Conservation (phyloP, 768 basidiomycete genomes). For the Panus rudis region DNA sequence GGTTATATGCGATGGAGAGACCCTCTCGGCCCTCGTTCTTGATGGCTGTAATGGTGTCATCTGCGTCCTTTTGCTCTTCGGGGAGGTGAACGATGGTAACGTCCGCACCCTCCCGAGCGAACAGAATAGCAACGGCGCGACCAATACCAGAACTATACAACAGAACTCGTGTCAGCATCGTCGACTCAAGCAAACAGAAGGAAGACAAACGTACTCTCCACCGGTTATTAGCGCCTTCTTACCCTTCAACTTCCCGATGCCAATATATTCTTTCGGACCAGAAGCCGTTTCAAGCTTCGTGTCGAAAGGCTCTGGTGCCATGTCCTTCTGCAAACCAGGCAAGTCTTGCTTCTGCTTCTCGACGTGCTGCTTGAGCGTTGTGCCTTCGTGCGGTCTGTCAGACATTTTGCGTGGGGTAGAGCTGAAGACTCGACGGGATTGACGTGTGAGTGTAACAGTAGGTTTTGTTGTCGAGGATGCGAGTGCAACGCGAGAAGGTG, state of each 20-base stretch:
- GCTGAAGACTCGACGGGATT: too few relatives aligned
- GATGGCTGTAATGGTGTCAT: conserved; percentile 40
- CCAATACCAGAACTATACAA: conserved; percentile 39
- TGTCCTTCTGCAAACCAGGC: conserved; percentile 43
- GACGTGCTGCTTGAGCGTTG: conserved; percentile 20
- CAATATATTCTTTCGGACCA: conserved; percentile 45
- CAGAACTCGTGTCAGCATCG: background rate
- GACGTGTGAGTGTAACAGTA: too few relatives aligned
- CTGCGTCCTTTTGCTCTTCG: conserved; percentile 48
- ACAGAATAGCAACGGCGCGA: conserved; percentile 41
- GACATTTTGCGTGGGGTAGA: too few relatives aligned
- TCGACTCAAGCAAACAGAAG: background rate
- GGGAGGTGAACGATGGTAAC: conserved; percentile 49
- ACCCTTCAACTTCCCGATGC: conserved; percentile 34
- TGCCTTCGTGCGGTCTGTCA: conserved; percentile 15
- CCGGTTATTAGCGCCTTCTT: conserved; percentile 19
- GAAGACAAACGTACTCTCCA: conserved; percentile 12
- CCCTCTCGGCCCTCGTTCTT: conserved; percentile 33
- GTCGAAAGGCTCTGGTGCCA: conserved; percentile 35
- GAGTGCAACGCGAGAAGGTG: too few relatives aligned
- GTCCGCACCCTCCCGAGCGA: conserved; percentile 47
- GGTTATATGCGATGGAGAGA: conserved; percentile 32
- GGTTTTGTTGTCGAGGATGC: too few relatives aligned
- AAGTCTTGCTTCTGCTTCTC: conserved; percentile 36
- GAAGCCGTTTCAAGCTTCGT: conserved; percentile 40